Base-by-base conservation (phyloP, 139 green algal species). In the Chlorella ohadii region DNA sequence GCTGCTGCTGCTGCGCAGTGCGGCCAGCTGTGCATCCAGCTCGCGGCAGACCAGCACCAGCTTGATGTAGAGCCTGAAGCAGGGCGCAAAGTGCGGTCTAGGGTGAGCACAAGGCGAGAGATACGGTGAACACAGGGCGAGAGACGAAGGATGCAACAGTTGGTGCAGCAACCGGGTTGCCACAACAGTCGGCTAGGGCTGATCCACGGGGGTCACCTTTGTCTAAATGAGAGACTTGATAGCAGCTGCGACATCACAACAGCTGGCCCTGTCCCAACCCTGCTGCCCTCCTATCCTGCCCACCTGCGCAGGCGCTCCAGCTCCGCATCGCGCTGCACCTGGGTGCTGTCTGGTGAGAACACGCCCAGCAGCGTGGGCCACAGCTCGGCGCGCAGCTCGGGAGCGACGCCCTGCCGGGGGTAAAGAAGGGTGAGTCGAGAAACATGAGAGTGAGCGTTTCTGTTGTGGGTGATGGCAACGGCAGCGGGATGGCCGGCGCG, bases 291-390 rank as follows among this genome's bases (percentile, higher is more conserved):
- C 68, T 23, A 36, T 23, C 20, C 22, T 20, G 36, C 76, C 56
- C 39, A 75, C 63, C 78, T 57, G 17, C 78, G 61, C 73, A 94
- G 78, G 31, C 63, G 59, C 16, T 66, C 67, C 59, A 93, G 83
- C 51, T 80, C 68, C 0, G n/a, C 57, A 7, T 27, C 44, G 0
- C 82, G 73, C 59, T 90, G 77, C 9, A 55, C 51, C 6, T 61
- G 41, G 16, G 56, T 90, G 41, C 61, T 61, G 47, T 64, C 34
- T 4, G 77, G 82, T 0, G 63, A 44, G 78, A 87, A 92, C 55
- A 95, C 82, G 22, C 88, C 88, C 67, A 96, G 86, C 41, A 96
- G 87, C 64, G 91, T 81, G 0, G 93, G 93, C 93, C 93, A 96
- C 36, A 94, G 63, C 72, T 92, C 82, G 3, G 72, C 65, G 3